These are phyloP conservation scores for Chlamydomonas sp. DNA, from an alignment of 139 green algal genomes.

Conservation along the genomic window DNA sequence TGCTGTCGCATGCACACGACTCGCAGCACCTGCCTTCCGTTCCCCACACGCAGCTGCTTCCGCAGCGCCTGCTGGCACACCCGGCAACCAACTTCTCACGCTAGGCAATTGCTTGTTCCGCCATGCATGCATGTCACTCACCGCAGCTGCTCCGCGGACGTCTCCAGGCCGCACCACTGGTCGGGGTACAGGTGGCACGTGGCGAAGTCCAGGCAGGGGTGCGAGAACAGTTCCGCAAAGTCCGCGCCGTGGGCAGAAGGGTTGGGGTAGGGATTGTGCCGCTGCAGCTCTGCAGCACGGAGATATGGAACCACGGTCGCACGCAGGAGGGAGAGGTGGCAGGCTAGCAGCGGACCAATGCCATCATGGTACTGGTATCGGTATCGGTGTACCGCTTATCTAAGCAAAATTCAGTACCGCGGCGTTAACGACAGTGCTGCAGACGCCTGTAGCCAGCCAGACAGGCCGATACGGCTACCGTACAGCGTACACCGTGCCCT, in stretches of 20 bases:
- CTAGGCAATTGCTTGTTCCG: no score
- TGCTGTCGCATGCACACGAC: no score
- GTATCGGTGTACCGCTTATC: neutral
- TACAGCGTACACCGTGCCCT: no score
- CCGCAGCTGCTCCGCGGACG: neutral
- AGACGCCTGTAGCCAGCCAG: neutral
- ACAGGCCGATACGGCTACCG: no score
- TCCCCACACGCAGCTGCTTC: no score
- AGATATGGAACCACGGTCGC: neutral
- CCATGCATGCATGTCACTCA: neutral
- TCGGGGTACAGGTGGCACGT: slow-evolving; percentile 79
- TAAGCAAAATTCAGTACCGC: neutral
- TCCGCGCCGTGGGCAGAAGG: slow-evolving; percentile 61
- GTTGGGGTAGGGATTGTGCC: slow-evolving; percentile 65
- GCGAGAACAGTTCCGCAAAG: slow-evolving; percentile 58
- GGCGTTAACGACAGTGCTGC: neutral
- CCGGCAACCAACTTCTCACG: no score
- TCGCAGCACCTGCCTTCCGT: no score
- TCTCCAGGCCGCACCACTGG: slow-evolving; percentile 56
- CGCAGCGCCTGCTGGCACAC: no score
- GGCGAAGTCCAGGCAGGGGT: slow-evolving; percentile 71
- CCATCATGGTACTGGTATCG: no score
- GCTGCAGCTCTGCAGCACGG: slow-evolving; percentile 47
- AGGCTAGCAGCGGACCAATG: neutral
- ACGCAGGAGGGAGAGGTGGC: neutral